Evolutionary conservation across 1,139 yeast genomes (phyloP), one percentile per base, ranked within the genome.

Genomic region (Geotrichum siamense): DNA sequence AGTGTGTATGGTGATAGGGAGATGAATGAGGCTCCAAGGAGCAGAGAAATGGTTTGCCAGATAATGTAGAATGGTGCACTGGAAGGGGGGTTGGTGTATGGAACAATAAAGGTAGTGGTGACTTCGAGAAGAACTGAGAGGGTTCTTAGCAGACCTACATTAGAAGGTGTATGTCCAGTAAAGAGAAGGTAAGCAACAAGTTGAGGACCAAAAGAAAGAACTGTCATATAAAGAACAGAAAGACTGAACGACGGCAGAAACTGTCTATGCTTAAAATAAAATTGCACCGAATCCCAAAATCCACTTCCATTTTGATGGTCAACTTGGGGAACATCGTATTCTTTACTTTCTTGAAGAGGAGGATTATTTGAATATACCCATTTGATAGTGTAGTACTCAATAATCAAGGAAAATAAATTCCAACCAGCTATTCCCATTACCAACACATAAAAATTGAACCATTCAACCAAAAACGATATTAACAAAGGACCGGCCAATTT

Each of bases 211-310:
- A 64, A 64, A 1, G 65, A 61, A 10, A 64, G 53, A 2, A 64
- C 68, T 0, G 68, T 64, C 39, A 61, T 51, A 49, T 64, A 63
- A 1, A 63, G 50, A n/a, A 60, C 36, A 2, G 65, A 50, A 5
- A 61, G 42, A 8, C 64, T 63, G 4, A 71, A 68, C 0, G 67
- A 75, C 3, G 79, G 77, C 2, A 66, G 59, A 44, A 73, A 70
- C 50, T 66, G 68, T 22, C 75, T 74, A n/a, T 76, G 79, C 2
- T 56, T 62, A 31, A 71, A 63, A 50, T 66, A 79, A 12, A 73
- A 65, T 53, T 69, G 69, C 45, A 55, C 23, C 3, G 55, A 43
- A 6, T 28, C 5, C 36, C 40, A 26, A 30, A 15, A 9, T 25
- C 26, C n/a, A 20, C 35, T 36, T 17, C n/a, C 26, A 13, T 39